Evolutionary conservation across 768 basidiomycete species (phyloP).

Genomic region (Mycena albidolilacea): DNA sequence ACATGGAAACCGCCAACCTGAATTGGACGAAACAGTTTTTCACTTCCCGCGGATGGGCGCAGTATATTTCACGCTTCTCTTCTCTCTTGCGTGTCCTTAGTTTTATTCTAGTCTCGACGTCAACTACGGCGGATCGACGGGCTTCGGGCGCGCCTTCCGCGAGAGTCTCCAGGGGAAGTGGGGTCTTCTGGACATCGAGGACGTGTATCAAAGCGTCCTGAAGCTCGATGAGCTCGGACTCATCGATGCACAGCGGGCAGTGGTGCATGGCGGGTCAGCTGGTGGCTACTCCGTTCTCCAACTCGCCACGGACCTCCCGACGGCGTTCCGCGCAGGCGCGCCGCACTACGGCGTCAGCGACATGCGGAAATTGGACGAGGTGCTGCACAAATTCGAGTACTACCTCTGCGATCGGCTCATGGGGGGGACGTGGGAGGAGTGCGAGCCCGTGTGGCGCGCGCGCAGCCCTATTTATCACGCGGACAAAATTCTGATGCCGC

Average conservation of each 20-base stretch:
- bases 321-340: constrained; percentile 62
- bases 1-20: constrained; percentile 53
- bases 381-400: constrained; percentile 71
- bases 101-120: constrained; percentile 2
- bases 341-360: constrained; percentile 69
- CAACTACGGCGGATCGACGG: constrained; percentile 16
- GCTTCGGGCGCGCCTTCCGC: constrained; percentile 16
- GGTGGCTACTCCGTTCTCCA: constrained; percentile 71
- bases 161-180: constrained; percentile 65
- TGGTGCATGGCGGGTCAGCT: constrained; percentile 69
- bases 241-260: constrained; percentile 64
- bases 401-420: constrained; percentile 62
- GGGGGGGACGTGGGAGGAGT: constrained; percentile 63
- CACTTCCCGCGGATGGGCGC: constrained; percentile 65
- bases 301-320: constrained; percentile 48
- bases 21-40: constrained; percentile 61
- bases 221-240: constrained; percentile 53
- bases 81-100: background rate
- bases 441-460: constrained; percentile 63
- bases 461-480: constrained; percentile 69
- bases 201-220: constrained; percentile 59
- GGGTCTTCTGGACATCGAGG: constrained; percentile 71
- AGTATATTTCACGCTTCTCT: background rate
- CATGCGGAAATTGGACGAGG: constrained; percentile 60
- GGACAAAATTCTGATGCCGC: constrained; percentile 63